Conservation (phyloP, 768 basidiomycete species). For the Tricholoma terreum region DNA sequence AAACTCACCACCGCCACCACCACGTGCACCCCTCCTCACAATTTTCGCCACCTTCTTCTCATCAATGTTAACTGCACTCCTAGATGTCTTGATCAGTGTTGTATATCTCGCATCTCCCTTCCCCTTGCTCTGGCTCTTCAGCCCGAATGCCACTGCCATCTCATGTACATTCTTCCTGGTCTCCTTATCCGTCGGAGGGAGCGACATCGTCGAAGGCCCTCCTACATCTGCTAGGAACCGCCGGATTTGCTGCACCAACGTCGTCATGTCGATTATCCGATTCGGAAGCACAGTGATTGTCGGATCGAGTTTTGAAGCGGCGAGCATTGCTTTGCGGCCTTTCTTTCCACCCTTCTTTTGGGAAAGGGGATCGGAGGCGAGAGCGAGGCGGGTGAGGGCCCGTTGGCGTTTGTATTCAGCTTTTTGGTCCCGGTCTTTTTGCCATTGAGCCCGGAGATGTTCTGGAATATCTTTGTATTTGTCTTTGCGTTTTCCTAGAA, state of each 20-base stretch:
- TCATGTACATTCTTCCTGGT: constrained; percentile 75
- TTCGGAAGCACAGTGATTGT: constrained; percentile 42
- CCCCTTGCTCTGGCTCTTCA: constrained; percentile 80
- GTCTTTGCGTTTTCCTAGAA: constrained; percentile 46
- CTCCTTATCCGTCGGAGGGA: constrained; percentile 78
- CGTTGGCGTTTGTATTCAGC: constrained; percentile 70
- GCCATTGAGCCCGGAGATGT: constrained; percentile 69
- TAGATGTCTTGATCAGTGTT: constrained; percentile 66
- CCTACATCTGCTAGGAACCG: constrained; percentile 61
- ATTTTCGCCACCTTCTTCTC: constrained; percentile 56
- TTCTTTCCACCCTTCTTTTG: constrained; percentile 66
- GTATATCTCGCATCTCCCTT: constrained; percentile 69
- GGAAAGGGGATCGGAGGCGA: constrained; percentile 60
- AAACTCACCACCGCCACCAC: constrained; percentile 35
- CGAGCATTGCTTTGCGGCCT: constrained; percentile 63
- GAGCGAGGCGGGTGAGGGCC: constrained; percentile 49
- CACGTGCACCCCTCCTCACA: constrained; percentile 35
- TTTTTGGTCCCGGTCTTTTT: constrained; percentile 79
- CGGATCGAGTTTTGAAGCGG: constrained; percentile 50
- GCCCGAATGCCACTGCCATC: constrained; percentile 70
- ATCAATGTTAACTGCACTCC: constrained; percentile 51
- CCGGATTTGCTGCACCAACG: constrained; percentile 69
- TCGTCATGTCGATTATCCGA: constrained; percentile 58
- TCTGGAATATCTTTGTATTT: constrained; percentile 49
- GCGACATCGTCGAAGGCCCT: constrained; percentile 49